Evolutionary conservation across 495 filamentous ascomycete genomes (phyloP).

Genomic region (Xylaria castorea): DNA sequence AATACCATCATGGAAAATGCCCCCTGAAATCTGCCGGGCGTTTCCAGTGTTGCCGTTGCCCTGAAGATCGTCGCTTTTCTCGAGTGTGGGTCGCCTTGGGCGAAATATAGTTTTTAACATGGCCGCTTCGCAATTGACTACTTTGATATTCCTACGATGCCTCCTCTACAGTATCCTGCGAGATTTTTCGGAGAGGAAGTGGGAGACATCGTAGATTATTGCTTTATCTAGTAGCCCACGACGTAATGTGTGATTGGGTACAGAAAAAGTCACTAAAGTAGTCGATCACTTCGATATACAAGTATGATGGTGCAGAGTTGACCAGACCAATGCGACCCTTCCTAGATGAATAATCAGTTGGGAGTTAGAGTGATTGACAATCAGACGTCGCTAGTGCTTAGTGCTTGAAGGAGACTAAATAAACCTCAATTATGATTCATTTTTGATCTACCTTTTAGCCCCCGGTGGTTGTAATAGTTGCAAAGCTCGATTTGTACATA

Average conservation of each 20-base stretch:
- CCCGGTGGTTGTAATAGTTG: too few species aligned
- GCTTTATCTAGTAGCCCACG: background rate
- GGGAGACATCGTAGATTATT: background rate
- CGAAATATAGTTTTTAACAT: background rate
- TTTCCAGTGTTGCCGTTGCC: background rate
- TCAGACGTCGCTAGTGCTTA: too few species aligned
- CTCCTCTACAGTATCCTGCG: background rate
- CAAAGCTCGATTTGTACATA: too few species aligned
- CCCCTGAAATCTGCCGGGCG: background rate
- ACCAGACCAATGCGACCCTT: background rate
- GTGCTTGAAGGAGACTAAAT: too few species aligned
- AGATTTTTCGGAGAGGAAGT: background rate
- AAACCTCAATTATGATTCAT: too few species aligned
- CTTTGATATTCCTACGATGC: background rate
- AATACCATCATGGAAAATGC: background rate
- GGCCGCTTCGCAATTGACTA: background rate
- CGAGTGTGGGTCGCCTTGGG: background rate
- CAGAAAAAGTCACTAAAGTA: background rate
- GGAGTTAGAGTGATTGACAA: background rate
- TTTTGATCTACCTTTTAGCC: too few species aligned
- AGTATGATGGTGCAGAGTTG: background rate
- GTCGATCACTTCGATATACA: constrained; percentile 7
- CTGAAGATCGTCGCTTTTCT: background rate
- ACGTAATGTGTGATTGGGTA: constrained; percentile 6
- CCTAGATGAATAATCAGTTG: background rate